Evolutionary conservation across 2,329 filamentous ascomycete species (phyloP).

Genomic region (Epichloe hybrida): DNA sequence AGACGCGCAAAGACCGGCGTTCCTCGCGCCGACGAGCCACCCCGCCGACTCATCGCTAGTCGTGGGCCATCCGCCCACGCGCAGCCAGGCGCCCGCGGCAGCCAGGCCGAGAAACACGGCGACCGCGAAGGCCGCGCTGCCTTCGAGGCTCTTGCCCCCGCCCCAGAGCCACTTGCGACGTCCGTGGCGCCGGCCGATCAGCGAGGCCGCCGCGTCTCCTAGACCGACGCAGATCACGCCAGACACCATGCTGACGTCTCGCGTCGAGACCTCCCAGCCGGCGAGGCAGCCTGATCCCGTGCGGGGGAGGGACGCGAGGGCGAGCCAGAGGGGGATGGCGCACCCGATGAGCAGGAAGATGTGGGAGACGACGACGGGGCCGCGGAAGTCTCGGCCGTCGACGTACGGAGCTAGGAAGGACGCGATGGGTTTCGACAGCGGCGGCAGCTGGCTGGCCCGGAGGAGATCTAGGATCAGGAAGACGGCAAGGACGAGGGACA

Average conservation of each 20-base stretch:
- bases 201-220: conserved; percentile 82
- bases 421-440: conserved; percentile 73
- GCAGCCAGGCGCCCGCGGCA: conserved; percentile 59
- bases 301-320: conserved; percentile 56
- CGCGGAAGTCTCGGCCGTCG: conserved; percentile 82
- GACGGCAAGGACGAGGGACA: conserved; percentile 65
- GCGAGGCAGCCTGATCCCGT: conserved; percentile 38
- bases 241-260: conserved; percentile 81
- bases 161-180: conserved; percentile 91
- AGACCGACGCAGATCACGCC: conserved; percentile 91
- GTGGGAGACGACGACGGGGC: conserved; percentile 88
- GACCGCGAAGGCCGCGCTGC: conserved; percentile 63
- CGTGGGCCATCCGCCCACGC: conserved; percentile 61
- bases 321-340: conserved; percentile 86
- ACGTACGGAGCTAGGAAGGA: conserved; percentile 86
- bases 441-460: conserved; percentile 80
- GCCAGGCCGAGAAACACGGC: conserved; percentile 68
- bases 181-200: conserved; percentile 79
- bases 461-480: conserved; percentile 85
- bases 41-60: conserved; percentile 25
- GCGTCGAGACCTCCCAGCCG: conserved; percentile 61
- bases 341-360: conserved; percentile 94
- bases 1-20: conserved; percentile 58
- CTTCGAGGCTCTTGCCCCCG: conserved; percentile 90
- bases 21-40: conserved; percentile 34